These are phyloP conservation scores for Dalechampia spathulata DNA, from an alignment of 441 rosid species.

Conservation along the genomic window DNA sequence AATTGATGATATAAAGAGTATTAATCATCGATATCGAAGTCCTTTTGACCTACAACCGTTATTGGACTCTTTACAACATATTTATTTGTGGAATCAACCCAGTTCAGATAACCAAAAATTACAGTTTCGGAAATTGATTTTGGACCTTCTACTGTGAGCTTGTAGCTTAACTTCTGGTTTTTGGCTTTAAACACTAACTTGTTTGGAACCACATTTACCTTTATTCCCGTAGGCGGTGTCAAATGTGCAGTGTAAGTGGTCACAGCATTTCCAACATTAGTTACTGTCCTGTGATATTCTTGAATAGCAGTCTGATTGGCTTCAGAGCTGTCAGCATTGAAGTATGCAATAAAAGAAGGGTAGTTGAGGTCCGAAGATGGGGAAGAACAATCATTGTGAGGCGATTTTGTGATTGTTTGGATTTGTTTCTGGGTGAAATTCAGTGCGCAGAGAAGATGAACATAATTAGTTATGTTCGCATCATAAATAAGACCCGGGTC, in stretches of 20 bases:
- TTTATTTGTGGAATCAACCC: constrained; percentile 6
- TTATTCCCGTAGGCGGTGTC: background rate
- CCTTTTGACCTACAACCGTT: background rate
- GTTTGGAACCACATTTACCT: constrained; percentile 8
- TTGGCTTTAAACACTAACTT: constrained; percentile 10
- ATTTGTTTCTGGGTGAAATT: constrained; percentile 14
- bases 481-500: constrained; percentile 20
- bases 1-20: too few species aligned
- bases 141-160: constrained; percentile 1
- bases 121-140: background rate
- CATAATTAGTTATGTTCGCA: constrained; percentile 3
- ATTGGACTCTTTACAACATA: constrained; percentile 12
- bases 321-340: constrained; percentile 1
- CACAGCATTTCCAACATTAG: background rate
- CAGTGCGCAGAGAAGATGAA: constrained; percentile 10
- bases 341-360: constrained; percentile 11
- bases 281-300: constrained; percentile 12
- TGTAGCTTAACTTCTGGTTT: constrained; percentile 13
- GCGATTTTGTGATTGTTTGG: constrained; percentile 33
- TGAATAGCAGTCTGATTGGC: background rate
- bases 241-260: constrained; percentile 7
- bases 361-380: constrained; percentile 23
- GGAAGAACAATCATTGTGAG: constrained; percentile 26
- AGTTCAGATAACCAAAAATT: constrained; percentile 6
- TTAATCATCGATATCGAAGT: background rate